These are phyloP conservation scores for Inonotus obliquus DNA, from an alignment of 1,284 basidiomycete species.

Conservation along the genomic window DNA sequence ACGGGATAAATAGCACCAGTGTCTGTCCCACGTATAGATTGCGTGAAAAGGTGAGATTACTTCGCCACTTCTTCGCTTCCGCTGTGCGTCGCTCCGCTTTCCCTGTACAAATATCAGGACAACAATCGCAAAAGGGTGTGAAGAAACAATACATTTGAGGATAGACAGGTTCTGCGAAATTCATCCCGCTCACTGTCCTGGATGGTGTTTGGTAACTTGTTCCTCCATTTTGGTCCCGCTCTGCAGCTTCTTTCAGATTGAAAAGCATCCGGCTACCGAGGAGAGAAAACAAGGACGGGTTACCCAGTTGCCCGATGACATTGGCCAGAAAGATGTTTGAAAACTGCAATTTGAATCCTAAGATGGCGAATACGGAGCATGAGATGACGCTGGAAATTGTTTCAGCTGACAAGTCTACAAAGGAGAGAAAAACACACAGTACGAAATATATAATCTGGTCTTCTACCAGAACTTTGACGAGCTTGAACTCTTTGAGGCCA, in stretches of 20 bases:
- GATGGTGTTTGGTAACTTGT: not conserved
- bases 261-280: not conserved
- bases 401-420: not conserved
- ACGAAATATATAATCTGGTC: not conserved
- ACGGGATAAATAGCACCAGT: too few relatives aligned
- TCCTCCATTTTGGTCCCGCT: not conserved
- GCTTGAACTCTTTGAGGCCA: not conserved
- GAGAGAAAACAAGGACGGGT: not conserved
- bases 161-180: not conserved
- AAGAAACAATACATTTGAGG: too few relatives aligned
- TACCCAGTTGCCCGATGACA: not conserved
- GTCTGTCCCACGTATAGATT: too few relatives aligned
- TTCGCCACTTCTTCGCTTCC: too few relatives aligned
- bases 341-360: not conserved
- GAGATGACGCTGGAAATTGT: not conserved
- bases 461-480: constrained; percentile 1
- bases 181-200: not conserved
- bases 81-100: too few relatives aligned
- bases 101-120: too few relatives aligned
- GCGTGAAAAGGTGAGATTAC: too few relatives aligned
- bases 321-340: not conserved
- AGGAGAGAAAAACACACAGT: not conserved
- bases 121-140: too few relatives aligned
- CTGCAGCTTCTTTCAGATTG: not conserved
- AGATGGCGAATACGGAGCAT: not conserved